These are phyloP conservation scores for Conticribra weissflogii DNA, from an alignment of 108 stramenopile genomes.

Conservation along the genomic window DNA sequence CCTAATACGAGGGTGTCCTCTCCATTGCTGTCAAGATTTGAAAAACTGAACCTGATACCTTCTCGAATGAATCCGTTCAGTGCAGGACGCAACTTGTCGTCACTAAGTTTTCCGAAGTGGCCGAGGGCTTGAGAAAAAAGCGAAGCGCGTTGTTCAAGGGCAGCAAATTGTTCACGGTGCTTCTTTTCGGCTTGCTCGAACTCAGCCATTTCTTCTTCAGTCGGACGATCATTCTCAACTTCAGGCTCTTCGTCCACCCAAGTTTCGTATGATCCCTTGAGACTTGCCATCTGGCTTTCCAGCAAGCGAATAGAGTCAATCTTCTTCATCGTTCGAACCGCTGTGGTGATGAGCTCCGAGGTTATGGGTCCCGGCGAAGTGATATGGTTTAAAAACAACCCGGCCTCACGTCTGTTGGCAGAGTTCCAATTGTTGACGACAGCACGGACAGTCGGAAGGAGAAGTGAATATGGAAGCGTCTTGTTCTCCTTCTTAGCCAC, in stretches of 20 bases:
- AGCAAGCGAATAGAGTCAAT: conserved; percentile 79
- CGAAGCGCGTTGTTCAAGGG: conserved; percentile 65
- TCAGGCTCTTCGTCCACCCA: conserved; percentile 82
- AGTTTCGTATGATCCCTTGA: conserved; percentile 70
- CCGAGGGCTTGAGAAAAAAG: conserved; percentile 73
- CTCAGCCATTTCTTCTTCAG: conserved; percentile 75
- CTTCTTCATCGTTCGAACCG: conserved; percentile 65
- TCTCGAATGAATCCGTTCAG: conserved; percentile 77
- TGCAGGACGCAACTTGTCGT: conserved; percentile 57
- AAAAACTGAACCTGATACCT: conserved; percentile 84
- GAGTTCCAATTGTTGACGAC: conserved; percentile 68
- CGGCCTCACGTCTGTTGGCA: conserved; percentile 85
- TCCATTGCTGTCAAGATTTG: conserved; percentile 54
- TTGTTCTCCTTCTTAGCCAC: conserved; percentile 23
- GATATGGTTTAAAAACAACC: conserved; percentile 68
- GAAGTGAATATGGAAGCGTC: conserved; percentile 32
- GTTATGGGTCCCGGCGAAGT: conserved; percentile 54
- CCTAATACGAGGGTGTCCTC: conserved; percentile 74
- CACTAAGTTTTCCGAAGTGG: conserved; percentile 63
- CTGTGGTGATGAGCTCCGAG: conserved; percentile 47
- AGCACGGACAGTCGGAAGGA: conserved; percentile 70
- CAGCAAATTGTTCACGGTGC: conserved; percentile 55
- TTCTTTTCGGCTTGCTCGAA: conserved; percentile 60
- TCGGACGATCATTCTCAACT: conserved; percentile 57
- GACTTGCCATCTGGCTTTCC: conserved; percentile 88